These are phyloP conservation scores for Mucuna pruriens DNA, from an alignment of 306 rosid genomes.

Conservation along the genomic window DNA sequence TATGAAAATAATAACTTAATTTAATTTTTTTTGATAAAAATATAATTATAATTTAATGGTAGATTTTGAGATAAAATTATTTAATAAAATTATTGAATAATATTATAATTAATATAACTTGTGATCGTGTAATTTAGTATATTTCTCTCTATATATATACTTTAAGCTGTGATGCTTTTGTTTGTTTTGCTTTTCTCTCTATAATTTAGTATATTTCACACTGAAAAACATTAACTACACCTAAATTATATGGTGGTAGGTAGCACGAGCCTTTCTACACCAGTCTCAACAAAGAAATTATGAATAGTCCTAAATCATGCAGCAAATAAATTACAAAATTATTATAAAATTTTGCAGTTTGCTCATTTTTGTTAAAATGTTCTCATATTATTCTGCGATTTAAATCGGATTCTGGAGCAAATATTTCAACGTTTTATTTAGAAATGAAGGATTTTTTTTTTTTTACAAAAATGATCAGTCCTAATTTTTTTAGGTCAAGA, in stretches of 20 bases:
- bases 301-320: background rate
- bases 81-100: too few relatives aligned
- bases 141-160: too few relatives aligned
- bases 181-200: too few relatives aligned
- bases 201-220: background rate
- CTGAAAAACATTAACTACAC: background rate
- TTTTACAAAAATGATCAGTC: background rate
- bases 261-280: background rate
- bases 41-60: too few relatives aligned
- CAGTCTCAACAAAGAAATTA: background rate
- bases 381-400: background rate
- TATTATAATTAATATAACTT: too few relatives aligned
- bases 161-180: too few relatives aligned
- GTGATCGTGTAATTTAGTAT: too few relatives aligned
- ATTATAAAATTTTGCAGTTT: too few relatives aligned
- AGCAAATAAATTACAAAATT: background rate
- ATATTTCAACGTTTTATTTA: background rate
- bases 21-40: too few relatives aligned
- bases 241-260: background rate
- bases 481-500: background rate
- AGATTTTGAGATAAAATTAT: too few relatives aligned
- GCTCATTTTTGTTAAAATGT: background rate
- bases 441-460: background rate
- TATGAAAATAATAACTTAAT: too few relatives aligned
- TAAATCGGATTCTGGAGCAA: background rate